phyloP scores from a whole-genome alignment of 2,329 filamentous ascomycete species.

The Graphium sp. region DNA sequence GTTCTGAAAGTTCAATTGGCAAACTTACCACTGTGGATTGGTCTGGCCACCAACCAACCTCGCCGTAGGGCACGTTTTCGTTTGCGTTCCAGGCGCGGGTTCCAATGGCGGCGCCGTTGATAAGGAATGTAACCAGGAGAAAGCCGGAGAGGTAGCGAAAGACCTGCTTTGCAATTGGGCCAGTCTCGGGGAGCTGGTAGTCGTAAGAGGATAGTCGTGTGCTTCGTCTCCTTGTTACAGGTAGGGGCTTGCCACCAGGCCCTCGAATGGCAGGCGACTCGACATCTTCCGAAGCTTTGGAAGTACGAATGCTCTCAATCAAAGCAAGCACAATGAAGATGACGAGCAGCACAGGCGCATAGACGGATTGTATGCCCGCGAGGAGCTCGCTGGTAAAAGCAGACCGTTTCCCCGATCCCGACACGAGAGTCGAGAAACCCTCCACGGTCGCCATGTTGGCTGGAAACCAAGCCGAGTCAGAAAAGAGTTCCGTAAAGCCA shows the following conservation, averaged over 20 bases:
- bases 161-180: constrained; percentile 47
- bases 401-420: no score
- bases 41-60: constrained; percentile 64
- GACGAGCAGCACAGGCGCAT: no score
- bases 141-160: constrained; percentile 61
- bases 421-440: no score
- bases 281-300: constrained; percentile 2
- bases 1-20: constrained; percentile 1
- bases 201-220: constrained; percentile 24
- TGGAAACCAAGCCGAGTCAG: constrained; percentile 2
- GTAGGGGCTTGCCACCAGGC: constrained; percentile 79
- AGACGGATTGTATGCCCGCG: no score
- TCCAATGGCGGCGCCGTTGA: constrained; percentile 57
- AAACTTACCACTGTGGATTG: constrained; percentile 55
- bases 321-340: constrained; percentile 2
- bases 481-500: background rate
- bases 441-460: constrained; percentile 4
- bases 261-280: constrained; percentile 21
- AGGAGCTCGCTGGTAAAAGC: no score
- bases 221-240: constrained; percentile 42
- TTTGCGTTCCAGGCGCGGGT: constrained; percentile 46
- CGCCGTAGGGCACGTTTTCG: constrained; percentile 5
- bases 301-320: constrained; percentile 2
- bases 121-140: constrained; percentile 60
- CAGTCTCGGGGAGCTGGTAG: constrained; percentile 35